These are phyloP conservation scores for Xylaria polymorpha DNA, from an alignment of 2,329 filamentous ascomycete genomes.

Conservation along the genomic window DNA sequence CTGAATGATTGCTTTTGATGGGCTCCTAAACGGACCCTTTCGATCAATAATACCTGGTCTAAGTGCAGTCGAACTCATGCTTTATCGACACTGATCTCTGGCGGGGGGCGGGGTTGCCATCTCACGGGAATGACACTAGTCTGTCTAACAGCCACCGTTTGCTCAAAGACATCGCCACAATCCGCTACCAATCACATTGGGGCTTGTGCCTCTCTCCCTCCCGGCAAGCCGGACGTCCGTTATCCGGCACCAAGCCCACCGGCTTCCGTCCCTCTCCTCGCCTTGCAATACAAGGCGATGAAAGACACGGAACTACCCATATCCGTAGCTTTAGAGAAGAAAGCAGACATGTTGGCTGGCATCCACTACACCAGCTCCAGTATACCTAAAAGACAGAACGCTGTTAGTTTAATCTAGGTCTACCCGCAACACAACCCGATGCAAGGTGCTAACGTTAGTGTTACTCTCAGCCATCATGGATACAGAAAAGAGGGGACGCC, in stretches of 20 bases:
- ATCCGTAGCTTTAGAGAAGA: not conserved
- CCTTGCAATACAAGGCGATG: not conserved
- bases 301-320: slow-evolving; percentile 1
- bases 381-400: not conserved
- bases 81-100: slow-evolving; percentile 3
- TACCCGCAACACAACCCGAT: not conserved
- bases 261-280: not conserved
- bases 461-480: not conserved
- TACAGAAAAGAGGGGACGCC: not conserved
- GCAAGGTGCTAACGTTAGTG: not conserved
- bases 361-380: too few relatives aligned
- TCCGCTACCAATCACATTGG: slow-evolving; percentile 13
- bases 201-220: not conserved
- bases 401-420: not conserved
- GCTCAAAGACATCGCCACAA: slow-evolving; percentile 22
- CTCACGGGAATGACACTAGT: slow-evolving; percentile 1
- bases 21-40: not conserved
- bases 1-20: not conserved
- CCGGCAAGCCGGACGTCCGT: slow-evolving; percentile 25
- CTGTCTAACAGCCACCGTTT: not conserved
- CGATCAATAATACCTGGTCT: not conserved
- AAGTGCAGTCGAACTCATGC: not conserved
- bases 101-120: not conserved
- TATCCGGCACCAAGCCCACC: slow-evolving; percentile 21
- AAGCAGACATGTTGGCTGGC: not conserved